Evolutionary conservation across 1,284 basidiomycete genomes (phyloP), one percentile per base, ranked within the genome.

Genomic region (Ceratobasidium sp.): DNA sequence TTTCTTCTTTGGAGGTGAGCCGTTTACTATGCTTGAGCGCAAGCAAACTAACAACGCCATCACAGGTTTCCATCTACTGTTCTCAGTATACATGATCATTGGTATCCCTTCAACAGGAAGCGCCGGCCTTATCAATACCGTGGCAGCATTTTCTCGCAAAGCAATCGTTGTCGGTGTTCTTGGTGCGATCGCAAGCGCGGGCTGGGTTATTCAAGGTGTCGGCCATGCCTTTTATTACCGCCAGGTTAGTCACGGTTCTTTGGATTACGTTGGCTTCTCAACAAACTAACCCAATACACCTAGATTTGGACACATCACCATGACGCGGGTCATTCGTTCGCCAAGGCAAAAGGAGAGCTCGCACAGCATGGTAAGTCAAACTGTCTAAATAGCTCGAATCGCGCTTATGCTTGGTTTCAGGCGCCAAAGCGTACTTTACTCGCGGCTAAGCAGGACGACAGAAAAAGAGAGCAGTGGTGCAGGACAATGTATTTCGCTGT

Each of bases 111-210:
- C 80, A 73, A 98, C 96, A 50, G 97, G 97, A 30, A 94, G 94
- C 47, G 95, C 94, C 13, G 97, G 98, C n/a, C 85, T 99, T 57
- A 94, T 98, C 79, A 94, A 95, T 81, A 97, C 91, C 41, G 93
- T 98, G 77, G 85, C 89, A 75, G 89, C 90, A 84, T 94, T 89
- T 80, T 84, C 85, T n/a, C 79, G 82, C 54, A 84, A 86, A 58
- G 83, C 85, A 44, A 83, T 93, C 81, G 88, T 89, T 26, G 91
- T 94, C 21, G 95, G 88, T 62, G 85, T 96, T 62, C 85, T 98
- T 66, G 90, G 93, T 55, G 84, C 89, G 14, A 81, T 99, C 58
- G 87, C 95, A 1, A 95, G 92, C 8, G 85, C 91, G 38, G 95
- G 95, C 35, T 99, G 98, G 95, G 85, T 87, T 2, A 73, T 97